Conservation (phyloP, 257 asterid genomes). For the Buddleja alternifolia region DNA sequence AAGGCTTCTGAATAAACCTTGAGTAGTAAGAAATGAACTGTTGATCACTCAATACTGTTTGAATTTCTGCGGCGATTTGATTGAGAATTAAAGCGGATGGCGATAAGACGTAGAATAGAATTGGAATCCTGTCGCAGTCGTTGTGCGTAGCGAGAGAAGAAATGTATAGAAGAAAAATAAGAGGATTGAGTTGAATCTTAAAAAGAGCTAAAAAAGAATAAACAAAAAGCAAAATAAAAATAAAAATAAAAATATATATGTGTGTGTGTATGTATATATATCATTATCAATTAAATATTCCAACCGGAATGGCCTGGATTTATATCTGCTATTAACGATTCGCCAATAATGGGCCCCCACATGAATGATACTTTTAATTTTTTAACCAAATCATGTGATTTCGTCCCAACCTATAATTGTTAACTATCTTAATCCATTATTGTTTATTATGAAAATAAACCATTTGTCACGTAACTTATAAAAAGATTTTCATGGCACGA, state of each 20-base stretch:
- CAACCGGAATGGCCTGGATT: background rate
- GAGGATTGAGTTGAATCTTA: conserved; percentile 21
- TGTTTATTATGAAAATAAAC: background rate
- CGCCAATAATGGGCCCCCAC: conserved; percentile 44
- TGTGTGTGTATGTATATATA: too few species aligned
- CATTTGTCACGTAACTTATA: background rate
- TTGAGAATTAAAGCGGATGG: conserved; percentile 36
- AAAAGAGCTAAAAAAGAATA: background rate
- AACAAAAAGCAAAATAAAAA: too few species aligned
- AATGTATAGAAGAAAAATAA: background rate
- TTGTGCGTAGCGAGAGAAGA: background rate
- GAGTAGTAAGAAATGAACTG: background rate
- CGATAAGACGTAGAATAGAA: conserved; percentile 21
- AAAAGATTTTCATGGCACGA: background rate
- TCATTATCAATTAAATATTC: conserved; percentile 16
- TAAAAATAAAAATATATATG: too few species aligned
- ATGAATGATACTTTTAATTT: too few species aligned
- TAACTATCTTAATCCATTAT: background rate
- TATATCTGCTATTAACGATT: conserved; percentile 31
- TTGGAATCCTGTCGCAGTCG: background rate
- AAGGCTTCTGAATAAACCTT: conserved; percentile 18
- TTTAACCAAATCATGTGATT: background rate
- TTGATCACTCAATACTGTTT: background rate
- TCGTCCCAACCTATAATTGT: conserved; percentile 5
- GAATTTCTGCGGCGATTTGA: conserved; percentile 35